Conservation (phyloP, 257 asterid genomes). For the Avicennia marina region DNA sequence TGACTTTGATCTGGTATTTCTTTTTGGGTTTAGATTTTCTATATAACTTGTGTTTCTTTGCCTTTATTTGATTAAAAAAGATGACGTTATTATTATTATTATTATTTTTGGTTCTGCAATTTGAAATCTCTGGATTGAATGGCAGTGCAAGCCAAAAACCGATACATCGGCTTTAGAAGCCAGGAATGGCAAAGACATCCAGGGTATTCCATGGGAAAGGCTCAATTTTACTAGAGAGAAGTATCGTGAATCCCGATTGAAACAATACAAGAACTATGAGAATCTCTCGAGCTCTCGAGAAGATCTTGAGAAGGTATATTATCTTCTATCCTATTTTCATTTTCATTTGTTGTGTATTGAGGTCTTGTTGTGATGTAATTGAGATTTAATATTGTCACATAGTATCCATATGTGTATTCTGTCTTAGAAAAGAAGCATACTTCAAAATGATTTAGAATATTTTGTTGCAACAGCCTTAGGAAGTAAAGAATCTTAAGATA, state of each 20-base stretch:
- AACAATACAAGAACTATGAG: conserved; percentile 81
- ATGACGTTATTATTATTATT: too few species aligned
- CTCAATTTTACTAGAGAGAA: conserved; percentile 66
- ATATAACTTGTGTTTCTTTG: not conserved
- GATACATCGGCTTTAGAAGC: conserved; percentile 75
- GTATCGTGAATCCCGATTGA: conserved; percentile 71
- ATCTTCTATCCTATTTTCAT: too few species aligned
- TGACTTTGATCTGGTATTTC: conserved; percentile 50
- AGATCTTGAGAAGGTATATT: conserved; percentile 53
- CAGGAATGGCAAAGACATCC: conserved; percentile 86
- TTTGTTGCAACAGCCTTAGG: not conserved
- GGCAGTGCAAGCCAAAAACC: conserved; percentile 48
- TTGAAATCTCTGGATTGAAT: not conserved
- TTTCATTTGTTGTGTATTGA: too few species aligned
- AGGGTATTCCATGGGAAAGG: conserved; percentile 97
- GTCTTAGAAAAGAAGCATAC: not conserved
- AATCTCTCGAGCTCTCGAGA: conserved; percentile 46
- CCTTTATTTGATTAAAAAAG: not conserved
- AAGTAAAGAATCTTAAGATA: not conserved
- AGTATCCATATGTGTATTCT: not conserved
- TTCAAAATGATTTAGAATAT: not conserved
- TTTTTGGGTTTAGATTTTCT: not conserved
- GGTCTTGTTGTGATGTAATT: too few species aligned
- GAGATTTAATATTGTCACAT: too few species aligned
- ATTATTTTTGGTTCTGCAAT: not conserved